A percentile compares a stretch with the other conserved stretches of the same genome.
phyloP scores from a whole-genome alignment of 805 yeast genomes.

The Schwanniomyces sp. region DNA sequence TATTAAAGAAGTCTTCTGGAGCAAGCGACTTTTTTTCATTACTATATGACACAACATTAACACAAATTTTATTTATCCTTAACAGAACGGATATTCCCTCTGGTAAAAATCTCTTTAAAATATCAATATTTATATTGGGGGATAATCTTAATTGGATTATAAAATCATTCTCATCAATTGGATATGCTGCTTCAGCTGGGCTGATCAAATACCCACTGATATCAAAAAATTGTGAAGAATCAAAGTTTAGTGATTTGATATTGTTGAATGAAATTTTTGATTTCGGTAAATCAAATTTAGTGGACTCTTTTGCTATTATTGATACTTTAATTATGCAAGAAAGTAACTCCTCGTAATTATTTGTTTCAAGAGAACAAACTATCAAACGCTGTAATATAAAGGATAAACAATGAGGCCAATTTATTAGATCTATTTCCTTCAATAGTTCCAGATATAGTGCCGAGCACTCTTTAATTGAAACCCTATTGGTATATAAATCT shows the following conservation, averaged over 20 bases:
- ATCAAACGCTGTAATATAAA: constrained; percentile 36
- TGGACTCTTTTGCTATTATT: background rate
- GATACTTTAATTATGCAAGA: background rate
- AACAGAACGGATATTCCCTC: constrained; percentile 3
- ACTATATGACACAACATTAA: constrained; percentile 6
- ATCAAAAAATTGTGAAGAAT: background rate
- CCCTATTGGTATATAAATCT: background rate
- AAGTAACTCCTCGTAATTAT: constrained; percentile 16
- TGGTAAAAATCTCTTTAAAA: constrained; percentile 7
- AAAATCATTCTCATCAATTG: background rate
- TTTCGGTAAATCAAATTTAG: background rate
- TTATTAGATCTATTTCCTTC: constrained; percentile 8
- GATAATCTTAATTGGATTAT: background rate
- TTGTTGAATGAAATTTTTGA: background rate
- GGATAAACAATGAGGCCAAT: constrained; percentile 38
- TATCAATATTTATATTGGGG: constrained; percentile 2
- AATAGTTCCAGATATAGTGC: background rate
- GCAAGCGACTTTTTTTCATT: background rate
- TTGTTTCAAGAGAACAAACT: constrained; percentile 31
- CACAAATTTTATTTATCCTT: constrained; percentile 8
- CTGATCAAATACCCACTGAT: background rate
- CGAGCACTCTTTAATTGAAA: background rate
- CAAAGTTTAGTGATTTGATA: background rate
- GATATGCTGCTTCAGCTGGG: background rate
- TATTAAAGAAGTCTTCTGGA: background rate